Conservation (phyloP, 2,329 filamentous ascomycete genomes). For the Alternaria viburni region DNA sequence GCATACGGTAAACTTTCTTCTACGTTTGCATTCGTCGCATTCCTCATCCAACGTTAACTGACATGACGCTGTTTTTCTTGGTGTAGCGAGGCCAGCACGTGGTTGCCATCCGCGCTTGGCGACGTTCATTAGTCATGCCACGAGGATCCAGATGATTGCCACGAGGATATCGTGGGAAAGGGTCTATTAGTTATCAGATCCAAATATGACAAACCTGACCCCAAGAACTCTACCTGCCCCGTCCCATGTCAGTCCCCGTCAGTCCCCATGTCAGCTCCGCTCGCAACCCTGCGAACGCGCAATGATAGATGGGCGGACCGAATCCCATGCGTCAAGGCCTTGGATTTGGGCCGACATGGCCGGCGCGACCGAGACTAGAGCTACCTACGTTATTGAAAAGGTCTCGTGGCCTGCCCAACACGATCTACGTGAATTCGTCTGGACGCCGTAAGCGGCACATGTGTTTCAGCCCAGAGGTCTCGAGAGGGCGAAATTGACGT, state of each 20-base stretch:
- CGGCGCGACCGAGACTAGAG: background rate
- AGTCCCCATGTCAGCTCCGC: background rate
- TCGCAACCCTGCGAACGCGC: background rate
- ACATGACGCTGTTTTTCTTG: background rate
- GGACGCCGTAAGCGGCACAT: conserved; percentile 24
- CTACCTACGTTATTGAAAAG: conserved; percentile 16
- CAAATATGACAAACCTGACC: background rate
- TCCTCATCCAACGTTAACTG: background rate
- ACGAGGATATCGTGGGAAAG: background rate
- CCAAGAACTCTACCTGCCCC: background rate
- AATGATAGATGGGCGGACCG: background rate
- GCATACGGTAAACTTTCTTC: background rate
- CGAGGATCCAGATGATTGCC: background rate
- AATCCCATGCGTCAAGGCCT: background rate
- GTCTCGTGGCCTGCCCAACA: conserved; percentile 18
- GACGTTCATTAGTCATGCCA: background rate
- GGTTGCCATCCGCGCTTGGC: background rate
- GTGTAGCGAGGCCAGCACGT: background rate
- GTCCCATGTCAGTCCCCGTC: background rate
- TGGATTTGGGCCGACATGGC: background rate
- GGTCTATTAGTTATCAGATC: background rate
- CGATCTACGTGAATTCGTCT: conserved; percentile 17
- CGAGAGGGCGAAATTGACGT: conserved; percentile 15
- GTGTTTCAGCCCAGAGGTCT: conserved; percentile 23
- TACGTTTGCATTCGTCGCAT: background rate